Percentiles rank a stretch among this genome's conserved stretches.
These are phyloP conservation scores for Brasenia schreberi DNA, from an alignment of 164 flowering plant genomes.

Conservation along the genomic window DNA sequence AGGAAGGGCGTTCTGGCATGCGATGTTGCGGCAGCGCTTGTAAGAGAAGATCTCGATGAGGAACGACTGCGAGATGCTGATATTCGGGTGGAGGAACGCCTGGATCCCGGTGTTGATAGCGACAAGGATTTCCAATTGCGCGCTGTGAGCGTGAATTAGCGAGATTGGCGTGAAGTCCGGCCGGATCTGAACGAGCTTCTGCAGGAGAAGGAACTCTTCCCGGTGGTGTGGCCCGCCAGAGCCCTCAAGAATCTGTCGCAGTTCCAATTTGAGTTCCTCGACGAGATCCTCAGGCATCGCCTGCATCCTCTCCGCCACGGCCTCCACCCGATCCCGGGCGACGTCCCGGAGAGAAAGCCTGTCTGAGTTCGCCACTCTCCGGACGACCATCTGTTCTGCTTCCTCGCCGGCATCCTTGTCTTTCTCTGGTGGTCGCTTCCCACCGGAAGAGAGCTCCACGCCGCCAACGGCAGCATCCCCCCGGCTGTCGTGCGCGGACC, in stretches of 20 bases:
- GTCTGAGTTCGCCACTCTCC: conserved; percentile 48
- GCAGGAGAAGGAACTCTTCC: conserved; percentile 57
- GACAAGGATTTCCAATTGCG: conserved; percentile 82
- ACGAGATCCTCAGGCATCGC: conserved; percentile 56
- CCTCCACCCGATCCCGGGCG: conserved; percentile 71
- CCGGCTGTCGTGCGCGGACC: conserved; percentile 35
- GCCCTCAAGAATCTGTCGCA: conserved; percentile 73
- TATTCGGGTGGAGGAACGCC: conserved; percentile 84
- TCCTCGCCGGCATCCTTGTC: conserved; percentile 42
- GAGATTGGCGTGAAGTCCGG: conserved; percentile 61
- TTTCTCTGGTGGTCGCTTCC: conserved; percentile 45
- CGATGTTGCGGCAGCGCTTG: conserved; percentile 90
- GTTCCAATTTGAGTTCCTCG: conserved; percentile 65
- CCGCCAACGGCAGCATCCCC: conserved; percentile 22
- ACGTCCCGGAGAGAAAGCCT: conserved; percentile 61
- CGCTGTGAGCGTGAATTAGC: conserved; percentile 61
- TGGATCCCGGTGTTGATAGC: conserved; percentile 87
- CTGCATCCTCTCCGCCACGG: conserved; percentile 55
- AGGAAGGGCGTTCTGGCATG: conserved; percentile 79
- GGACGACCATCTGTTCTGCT: conserved; percentile 56
- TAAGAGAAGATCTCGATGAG: conserved; percentile 83
- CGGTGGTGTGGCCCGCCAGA: conserved; percentile 71
- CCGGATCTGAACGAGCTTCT: conserved; percentile 67
- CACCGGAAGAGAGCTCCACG: conserved; percentile 1
- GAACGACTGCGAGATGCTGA: conserved; percentile 70